Conservation (phyloP, 148 eudicot species). For the Camellia granthamiana region DNA sequence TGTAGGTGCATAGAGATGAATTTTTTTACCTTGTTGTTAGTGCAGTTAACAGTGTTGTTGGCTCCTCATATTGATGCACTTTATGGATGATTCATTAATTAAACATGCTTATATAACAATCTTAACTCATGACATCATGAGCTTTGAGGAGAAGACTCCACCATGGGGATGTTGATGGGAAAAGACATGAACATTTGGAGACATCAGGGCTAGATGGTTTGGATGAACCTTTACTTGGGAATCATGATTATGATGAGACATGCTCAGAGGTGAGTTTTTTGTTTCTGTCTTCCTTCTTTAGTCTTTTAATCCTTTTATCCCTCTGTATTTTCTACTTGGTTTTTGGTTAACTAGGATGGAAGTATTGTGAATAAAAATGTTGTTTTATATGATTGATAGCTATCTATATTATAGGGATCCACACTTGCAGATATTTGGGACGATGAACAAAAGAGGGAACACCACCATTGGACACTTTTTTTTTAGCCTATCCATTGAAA, state of each 20-base stretch:
- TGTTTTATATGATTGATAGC: conserved; percentile 14
- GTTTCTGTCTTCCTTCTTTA: neutral
- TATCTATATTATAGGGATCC: conserved; percentile 36
- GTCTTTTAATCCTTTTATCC: neutral
- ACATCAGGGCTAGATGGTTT: conserved; percentile 48
- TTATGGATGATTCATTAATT: too few species aligned
- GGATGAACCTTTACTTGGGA: conserved; percentile 77
- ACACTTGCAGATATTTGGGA: conserved; percentile 55
- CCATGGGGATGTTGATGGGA: too few species aligned
- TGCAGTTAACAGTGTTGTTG: too few species aligned
- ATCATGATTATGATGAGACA: conserved; percentile 37
- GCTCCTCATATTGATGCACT: too few species aligned
- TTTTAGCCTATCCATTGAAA: neutral
- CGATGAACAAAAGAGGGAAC: conserved; percentile 66
- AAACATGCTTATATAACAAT: too few species aligned
- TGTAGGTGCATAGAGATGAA: too few species aligned
- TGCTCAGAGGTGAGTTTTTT: conserved; percentile 36
- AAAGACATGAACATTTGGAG: conserved; percentile 66
- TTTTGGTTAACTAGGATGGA: neutral
- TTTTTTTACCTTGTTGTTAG: too few species aligned
- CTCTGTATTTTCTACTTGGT: neutral
- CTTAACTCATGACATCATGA: too few species aligned
- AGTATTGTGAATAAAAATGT: neutral
- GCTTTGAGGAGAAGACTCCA: too few species aligned
- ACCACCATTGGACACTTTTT: conserved; percentile 66